Evolutionary conservation across 2,329 filamentous ascomycete species (phyloP), one percentile per base, ranked within the genome.

Genomic region (Verticillium alfalfae): DNA sequence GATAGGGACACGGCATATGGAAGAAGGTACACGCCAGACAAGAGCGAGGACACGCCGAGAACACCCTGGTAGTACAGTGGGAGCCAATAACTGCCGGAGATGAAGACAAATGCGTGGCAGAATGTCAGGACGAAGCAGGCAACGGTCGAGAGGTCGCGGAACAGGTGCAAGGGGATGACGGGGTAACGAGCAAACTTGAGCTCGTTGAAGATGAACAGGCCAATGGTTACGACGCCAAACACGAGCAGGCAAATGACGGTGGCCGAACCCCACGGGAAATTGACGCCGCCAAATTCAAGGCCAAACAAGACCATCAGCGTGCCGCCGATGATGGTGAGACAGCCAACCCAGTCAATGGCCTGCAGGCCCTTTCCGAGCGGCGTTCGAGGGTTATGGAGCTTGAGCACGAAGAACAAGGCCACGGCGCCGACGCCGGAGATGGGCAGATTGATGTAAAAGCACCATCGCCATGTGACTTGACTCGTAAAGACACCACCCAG

Each of bases 1-100:
- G 79, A 79, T 16, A 81, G 74, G n/a, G 77, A 72, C 15, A 83
- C 68, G 26, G 84, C 85, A 49, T 88, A 82, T 0, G 89, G 88
- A 0, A 92, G 77, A 2, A 90, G 78, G 13, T 89, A 81, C 0
- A 88, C 70, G 4, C 83, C 83, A 0, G 86, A 90, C n/a, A 78
- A 77, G 38, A 90, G 75, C 0, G 88, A 86, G 0, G 81, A 80
- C 1, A 84, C 84, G 58, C 81, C 81, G 2, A 88, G 81, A 0
- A 88, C 88, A 2, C 86, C 82, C 70, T 93, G 90, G 60, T 91
- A 88, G 73, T 88, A 93, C 0, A 92, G 79, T 0, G 90, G 90
- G 34, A 92, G 77, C 68, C 90, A 93, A 73, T 91, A 93, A 58
- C 86, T 84, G 1, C 80, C 80, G 0, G 82, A 84, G 49, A 90